phyloP scores from a whole-genome alignment of 371 early-diverging fungal species.

The Gilbertella persicaria region DNA sequence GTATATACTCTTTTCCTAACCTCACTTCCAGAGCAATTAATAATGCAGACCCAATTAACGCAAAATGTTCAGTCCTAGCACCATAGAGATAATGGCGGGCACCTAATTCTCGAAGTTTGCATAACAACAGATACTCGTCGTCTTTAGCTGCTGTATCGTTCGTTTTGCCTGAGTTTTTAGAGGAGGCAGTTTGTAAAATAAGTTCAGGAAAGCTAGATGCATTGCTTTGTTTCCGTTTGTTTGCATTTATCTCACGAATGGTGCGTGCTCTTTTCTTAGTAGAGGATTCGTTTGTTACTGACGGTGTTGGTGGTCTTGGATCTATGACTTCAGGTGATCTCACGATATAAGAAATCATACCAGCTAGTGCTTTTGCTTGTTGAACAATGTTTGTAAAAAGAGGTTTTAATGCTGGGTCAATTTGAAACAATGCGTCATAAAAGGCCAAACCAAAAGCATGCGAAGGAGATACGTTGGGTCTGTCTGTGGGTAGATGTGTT shows the following conservation, averaged over 20 bases:
- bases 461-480: constrained; percentile 22
- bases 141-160: background rate
- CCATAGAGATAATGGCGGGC: constrained; percentile 23
- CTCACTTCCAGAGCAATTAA: constrained; percentile 10
- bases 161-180: background rate
- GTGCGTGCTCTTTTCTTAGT: background rate
- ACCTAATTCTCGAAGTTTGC: constrained; percentile 17
- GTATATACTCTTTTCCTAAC: constrained; percentile 19
- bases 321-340: constrained; percentile 18
- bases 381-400: constrained; percentile 31
- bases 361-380: constrained; percentile 36
- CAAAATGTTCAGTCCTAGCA: constrained; percentile 9
- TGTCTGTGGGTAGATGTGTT: constrained; percentile 19
- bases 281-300: background rate
- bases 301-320: background rate
- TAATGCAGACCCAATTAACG: constrained; percentile 7
- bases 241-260: constrained; percentile 19
- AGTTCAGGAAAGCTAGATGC: constrained; percentile 4
- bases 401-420: constrained; percentile 18
- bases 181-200: background rate
- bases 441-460: constrained; percentile 37
- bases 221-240: constrained; percentile 5
- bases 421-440: constrained; percentile 30
- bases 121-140: background rate
- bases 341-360: constrained; percentile 30